phyloP scores from a whole-genome alignment of 345 rosid genomes.

The Corymbia maculata region DNA sequence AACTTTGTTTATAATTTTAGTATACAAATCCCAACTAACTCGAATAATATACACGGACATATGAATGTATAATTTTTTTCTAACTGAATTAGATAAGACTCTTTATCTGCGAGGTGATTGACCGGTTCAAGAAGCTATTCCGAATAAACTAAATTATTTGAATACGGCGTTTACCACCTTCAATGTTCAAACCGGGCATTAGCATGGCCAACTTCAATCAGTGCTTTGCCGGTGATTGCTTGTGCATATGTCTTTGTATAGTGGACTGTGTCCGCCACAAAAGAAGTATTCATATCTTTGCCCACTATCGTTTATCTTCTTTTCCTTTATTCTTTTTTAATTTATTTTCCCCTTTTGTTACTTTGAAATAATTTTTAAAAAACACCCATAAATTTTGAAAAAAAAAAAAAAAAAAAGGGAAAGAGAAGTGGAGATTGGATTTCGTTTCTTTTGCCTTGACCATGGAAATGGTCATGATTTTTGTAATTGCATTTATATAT shows the following conservation, averaged over 20 bases:
- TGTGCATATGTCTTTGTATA: background rate
- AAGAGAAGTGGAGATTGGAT: background rate
- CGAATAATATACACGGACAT: background rate
- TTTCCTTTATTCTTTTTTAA: background rate
- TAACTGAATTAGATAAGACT: background rate
- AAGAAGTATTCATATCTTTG: background rate
- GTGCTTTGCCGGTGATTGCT: background rate
- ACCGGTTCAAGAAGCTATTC: background rate
- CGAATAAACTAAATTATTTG: background rate
- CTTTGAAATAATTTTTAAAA: background rate
- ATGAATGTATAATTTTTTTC: background rate
- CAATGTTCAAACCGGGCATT: background rate
- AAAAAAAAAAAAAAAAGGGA: background rate
- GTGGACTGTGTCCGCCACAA: background rate
- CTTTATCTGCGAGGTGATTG: background rate
- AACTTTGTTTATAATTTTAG: background rate
- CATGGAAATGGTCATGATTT: background rate
- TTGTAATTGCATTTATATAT: background rate
- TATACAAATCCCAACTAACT: background rate
- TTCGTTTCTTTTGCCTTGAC: background rate
- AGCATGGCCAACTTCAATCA: background rate
- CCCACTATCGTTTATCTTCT: background rate
- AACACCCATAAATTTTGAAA: background rate
- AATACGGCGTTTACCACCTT: background rate
- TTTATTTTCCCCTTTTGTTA: background rate